Evolutionary conservation across 2,329 filamentous ascomycete species (phyloP), one percentile per base, ranked within the genome.

Genomic region (Ilyonectria destructans): DNA sequence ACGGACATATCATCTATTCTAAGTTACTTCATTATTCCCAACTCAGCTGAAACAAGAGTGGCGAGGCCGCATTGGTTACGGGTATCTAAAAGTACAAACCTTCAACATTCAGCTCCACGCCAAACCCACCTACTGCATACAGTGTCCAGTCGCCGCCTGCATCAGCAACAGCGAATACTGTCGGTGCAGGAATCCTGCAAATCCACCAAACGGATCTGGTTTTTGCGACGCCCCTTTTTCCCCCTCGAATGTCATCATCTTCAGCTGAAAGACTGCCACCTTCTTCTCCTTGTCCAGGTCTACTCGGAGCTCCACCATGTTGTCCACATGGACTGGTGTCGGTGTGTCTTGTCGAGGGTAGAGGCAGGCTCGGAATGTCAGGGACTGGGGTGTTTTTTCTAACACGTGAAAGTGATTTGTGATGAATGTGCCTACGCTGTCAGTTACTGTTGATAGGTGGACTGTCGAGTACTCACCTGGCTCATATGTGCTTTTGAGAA

Each of bases 121-220:
- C 40, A 3, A 43, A 15, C 40, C 40, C 40, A n/a, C 40, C 17
- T 31, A 57, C 21, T 31, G 21, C 7, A 65, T 40, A 17, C 73
- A 74, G 13, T 75, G 65, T 9, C 56, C 69, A 0, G 63, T 65
- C 80, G 43, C 73, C 3, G 73, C 64, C 52, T 75, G 71, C 5
- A 74, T 61, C 1, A 75, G 15, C 10, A 75, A 43, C 6, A 43
- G 63, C 1, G 73, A 51, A 60, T 75, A 75, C 6, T 58, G 48
- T 13, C 45, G 55, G 10, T 75, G 73, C 15, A 75, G 43, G 67
- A 71, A 75, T n/a, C 69, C 71, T 5, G 15, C 59, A 10, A 75
- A 13, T 0, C 73, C 71, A 0, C 65, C 68, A 31, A 74, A 69
- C 1, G 71, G 73, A 17, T 72, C 69, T 1, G 68, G 58, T 17